Conservation (phyloP, 2,329 filamentous ascomycete species). For the Cryoendolithus antarcticus region DNA sequence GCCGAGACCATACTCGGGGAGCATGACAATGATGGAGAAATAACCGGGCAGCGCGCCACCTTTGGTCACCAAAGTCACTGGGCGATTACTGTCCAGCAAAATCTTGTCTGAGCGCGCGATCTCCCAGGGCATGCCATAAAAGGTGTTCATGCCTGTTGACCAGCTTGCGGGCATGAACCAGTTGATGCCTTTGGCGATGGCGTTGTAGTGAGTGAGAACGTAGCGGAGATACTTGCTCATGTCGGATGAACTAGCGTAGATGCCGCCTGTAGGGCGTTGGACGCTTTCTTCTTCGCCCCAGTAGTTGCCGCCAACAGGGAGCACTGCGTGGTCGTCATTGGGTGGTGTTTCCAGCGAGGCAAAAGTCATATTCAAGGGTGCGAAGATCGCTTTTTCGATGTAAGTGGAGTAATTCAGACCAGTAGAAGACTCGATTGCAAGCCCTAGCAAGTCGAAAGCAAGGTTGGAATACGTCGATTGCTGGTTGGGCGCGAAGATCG, state of each 20-base stretch:
- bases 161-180: constrained; percentile 32
- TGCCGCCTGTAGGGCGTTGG: constrained; percentile 32
- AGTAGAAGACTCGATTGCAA: constrained; percentile 28
- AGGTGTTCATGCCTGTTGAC: constrained; percentile 23
- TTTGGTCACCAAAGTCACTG: constrained; percentile 35
- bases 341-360: constrained; percentile 21
- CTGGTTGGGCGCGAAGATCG: constrained; percentile 31
- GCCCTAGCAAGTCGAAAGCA: constrained; percentile 29
- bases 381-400: constrained; percentile 28
- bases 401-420: constrained; percentile 25
- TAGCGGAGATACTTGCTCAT: constrained; percentile 33
- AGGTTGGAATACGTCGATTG: constrained; percentile 32
- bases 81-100: constrained; percentile 23
- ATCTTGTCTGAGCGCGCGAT: constrained; percentile 31
- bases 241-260: constrained; percentile 30
- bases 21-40: constrained; percentile 25
- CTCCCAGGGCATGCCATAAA: constrained; percentile 38
- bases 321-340: constrained; percentile 26
- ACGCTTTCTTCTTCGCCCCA: constrained; percentile 32
- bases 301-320: constrained; percentile 24
- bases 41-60: constrained; percentile 32
- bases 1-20: constrained; percentile 33
- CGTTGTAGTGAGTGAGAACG: constrained; percentile 30
- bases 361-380: constrained; percentile 26
- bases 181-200: constrained; percentile 29